These are phyloP conservation scores for Trichoderma oligosporum DNA, from an alignment of 2,329 filamentous ascomycete species.

Conservation along the genomic window DNA sequence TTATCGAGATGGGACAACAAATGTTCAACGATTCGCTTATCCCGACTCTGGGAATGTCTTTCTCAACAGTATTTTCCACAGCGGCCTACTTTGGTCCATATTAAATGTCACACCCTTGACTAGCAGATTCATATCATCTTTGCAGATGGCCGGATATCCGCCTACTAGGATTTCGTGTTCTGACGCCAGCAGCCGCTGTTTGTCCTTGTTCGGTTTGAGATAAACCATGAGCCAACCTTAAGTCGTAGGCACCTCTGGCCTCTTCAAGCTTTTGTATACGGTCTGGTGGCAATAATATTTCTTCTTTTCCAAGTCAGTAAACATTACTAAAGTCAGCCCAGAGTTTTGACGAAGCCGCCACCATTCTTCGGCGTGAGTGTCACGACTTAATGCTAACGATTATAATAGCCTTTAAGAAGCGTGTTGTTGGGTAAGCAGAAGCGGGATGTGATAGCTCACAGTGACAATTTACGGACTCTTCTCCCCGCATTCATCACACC, in stretches of 20 bases:
- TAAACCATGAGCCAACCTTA: neutral
- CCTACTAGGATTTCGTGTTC: neutral
- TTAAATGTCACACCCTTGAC: neutral
- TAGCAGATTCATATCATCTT: neutral
- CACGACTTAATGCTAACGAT: neutral
- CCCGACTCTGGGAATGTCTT: neutral
- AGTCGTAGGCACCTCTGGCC: neutral
- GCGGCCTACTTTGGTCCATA: neutral
- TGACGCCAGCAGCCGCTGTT: conserved; percentile 1
- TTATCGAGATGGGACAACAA: neutral
- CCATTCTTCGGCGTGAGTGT: neutral
- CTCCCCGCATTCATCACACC: conserved; percentile 15
- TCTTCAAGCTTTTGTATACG: neutral
- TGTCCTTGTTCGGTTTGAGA: neutral
- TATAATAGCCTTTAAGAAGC: neutral
- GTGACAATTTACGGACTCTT: neutral
- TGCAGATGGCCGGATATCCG: neutral
- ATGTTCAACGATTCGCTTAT: neutral
- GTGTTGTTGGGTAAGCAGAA: neutral
- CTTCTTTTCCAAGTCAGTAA: neutral
- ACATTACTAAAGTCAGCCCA: neutral
- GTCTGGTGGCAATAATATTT: neutral
- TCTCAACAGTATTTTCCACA: neutral
- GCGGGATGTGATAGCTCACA: neutral
- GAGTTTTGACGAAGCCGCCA: neutral